Evolutionary conservation across 2,329 filamentous ascomycete species (phyloP).

Genomic region (Penicillium sp.): DNA sequence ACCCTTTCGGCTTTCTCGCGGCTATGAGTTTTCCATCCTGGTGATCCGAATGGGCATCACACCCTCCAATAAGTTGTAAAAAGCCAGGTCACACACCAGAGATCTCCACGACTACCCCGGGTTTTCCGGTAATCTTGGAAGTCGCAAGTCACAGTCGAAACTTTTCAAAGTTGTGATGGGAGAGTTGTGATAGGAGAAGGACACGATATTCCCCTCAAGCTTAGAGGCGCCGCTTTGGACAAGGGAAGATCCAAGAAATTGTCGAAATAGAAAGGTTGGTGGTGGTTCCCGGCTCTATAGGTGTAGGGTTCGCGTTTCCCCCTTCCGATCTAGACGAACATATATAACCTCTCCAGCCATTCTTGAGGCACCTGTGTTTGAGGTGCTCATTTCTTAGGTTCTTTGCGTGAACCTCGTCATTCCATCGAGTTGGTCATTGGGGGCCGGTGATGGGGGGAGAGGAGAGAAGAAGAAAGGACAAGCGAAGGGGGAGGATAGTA

Average conservation of each 20-base stretch:
- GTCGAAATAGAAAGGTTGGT: too few species aligned
- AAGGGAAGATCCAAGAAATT: background rate
- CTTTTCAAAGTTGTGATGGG: too few species aligned
- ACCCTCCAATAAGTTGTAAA: background rate
- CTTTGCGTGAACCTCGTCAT: background rate
- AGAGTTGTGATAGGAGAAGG: too few species aligned
- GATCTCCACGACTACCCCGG: background rate
- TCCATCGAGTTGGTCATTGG: background rate
- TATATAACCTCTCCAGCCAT: background rate
- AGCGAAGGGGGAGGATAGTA: background rate
- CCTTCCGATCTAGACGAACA: background rate
- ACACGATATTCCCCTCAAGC: too few species aligned
- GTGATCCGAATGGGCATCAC: too few species aligned
- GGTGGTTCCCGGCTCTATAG: background rate
- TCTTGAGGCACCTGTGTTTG: fast-evolving
- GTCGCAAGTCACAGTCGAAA: background rate
- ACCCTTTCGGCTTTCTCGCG: too few species aligned
- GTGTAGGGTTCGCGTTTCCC: too few species aligned
- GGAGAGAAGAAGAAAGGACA: background rate
- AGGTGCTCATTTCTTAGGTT: background rate
- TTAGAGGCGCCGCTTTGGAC: background rate
- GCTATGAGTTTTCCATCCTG: too few species aligned
- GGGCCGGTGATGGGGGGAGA: background rate
- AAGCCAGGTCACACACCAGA: background rate
- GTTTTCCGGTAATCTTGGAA: background rate